A percentile compares a stretch with the other conserved stretches of the same genome.
phyloP scores from a whole-genome alignment of 179 eudicot species.

The Monotropa hypopitys region DNA sequence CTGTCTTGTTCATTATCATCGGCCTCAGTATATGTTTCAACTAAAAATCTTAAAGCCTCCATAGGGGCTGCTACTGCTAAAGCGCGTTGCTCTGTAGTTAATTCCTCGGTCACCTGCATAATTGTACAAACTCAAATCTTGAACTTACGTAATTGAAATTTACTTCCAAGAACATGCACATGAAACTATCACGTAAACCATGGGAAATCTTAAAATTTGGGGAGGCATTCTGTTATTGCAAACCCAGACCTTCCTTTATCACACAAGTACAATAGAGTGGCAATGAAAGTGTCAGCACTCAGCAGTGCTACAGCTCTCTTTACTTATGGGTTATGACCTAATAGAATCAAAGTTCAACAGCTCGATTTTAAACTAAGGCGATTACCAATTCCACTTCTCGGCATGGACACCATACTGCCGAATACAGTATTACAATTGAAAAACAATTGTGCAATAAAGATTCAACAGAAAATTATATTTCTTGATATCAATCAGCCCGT shows the following conservation, averaged over 20 bases:
- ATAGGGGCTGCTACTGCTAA: constrained; percentile 56
- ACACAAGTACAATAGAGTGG: not conserved
- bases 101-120: constrained; percentile 25
- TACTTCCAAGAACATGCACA: not conserved
- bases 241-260: not conserved
- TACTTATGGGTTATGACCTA: not conserved
- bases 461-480: not conserved
- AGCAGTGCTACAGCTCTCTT: not conserved
- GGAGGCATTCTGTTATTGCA: not conserved
- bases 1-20: constrained; percentile 27
- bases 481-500: not conserved
- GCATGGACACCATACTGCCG: not conserved
- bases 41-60: constrained; percentile 54
- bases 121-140: not conserved
- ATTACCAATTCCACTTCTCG: too few relatives aligned
- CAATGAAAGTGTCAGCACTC: not conserved
- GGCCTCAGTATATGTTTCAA: constrained; percentile 21
- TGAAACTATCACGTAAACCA: not conserved
- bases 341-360: not conserved
- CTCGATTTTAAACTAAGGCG: not conserved
- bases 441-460: not conserved
- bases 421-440: not conserved
- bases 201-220: not conserved
- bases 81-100: constrained; percentile 57
- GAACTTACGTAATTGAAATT: not conserved